phyloP scores from a whole-genome alignment of 495 filamentous ascomycete genomes.

The Trichocladium uniseriatum region DNA sequence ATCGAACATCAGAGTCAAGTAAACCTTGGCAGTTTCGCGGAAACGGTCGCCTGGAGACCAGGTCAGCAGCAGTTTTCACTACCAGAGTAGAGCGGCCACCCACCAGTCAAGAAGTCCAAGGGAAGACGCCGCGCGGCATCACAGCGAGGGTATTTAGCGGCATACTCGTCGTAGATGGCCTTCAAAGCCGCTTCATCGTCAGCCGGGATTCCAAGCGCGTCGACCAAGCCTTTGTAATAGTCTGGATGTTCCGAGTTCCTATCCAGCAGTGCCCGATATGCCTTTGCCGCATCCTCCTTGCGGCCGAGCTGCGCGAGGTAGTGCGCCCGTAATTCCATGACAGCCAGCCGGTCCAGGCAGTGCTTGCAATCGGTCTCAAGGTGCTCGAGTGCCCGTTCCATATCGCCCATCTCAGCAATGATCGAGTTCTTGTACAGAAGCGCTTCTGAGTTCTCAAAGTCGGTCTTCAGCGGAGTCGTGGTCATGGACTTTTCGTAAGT shows the following conservation, averaged over 20 bases:
- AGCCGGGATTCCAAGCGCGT: slow-evolving; percentile 53
- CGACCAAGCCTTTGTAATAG: slow-evolving; percentile 74
- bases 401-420: slow-evolving; percentile 78
- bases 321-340: slow-evolving; percentile 79
- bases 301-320: slow-evolving; percentile 72
- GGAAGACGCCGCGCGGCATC: slow-evolving; percentile 84
- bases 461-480: slow-evolving; percentile 58
- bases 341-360: slow-evolving; percentile 75
- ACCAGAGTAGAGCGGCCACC: slow-evolving; percentile 1
- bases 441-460: slow-evolving; percentile 91
- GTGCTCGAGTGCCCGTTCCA: slow-evolving; percentile 75
- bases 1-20: slow-evolving; percentile 76
- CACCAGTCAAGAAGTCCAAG: slow-evolving; percentile 77
- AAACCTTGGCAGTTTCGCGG: slow-evolving; percentile 64
- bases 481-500: slow-evolving; percentile 92
- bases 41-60: slow-evolving; percentile 60
- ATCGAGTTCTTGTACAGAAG: slow-evolving; percentile 91
- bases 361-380: slow-evolving; percentile 66
- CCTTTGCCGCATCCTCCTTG: slow-evolving; percentile 72
- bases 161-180: slow-evolving; percentile 72
- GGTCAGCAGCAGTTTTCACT: slow-evolving; percentile 6
- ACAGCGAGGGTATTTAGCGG: slow-evolving; percentile 65
- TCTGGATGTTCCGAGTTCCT: slow-evolving; percentile 78
- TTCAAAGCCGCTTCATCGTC: slow-evolving; percentile 53
- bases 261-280: slow-evolving; percentile 70